A percentile compares a stretch with the other conserved stretches of the same genome.
phyloP scores from a whole-genome alignment of 257 asterid species.

The Primulina huaijiensis region DNA sequence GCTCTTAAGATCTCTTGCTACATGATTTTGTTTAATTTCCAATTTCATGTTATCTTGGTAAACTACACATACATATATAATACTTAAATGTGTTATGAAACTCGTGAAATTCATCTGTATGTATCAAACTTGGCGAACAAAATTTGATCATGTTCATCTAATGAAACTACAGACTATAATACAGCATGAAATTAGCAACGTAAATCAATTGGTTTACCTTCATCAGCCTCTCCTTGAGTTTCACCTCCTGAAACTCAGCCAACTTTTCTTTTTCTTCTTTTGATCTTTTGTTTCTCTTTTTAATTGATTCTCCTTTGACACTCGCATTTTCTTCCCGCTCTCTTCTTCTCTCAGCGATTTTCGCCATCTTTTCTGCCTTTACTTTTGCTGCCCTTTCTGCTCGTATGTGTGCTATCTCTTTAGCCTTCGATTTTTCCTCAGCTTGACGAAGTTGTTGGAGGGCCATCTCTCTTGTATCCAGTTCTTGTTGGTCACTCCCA shows the following conservation, averaged over 20 bases:
- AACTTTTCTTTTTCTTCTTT: slow-evolving; percentile 65
- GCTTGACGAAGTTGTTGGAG: slow-evolving; percentile 37
- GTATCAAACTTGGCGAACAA: not conserved
- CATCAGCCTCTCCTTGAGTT: slow-evolving; percentile 69
- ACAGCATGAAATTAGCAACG: not conserved
- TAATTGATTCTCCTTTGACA: slow-evolving; percentile 33
- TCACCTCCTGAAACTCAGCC: slow-evolving; percentile 51
- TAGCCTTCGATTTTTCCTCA: slow-evolving; percentile 53
- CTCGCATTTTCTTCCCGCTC: slow-evolving; percentile 49
- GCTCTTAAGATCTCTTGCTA: too few relatives aligned
- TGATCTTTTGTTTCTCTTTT: slow-evolving; percentile 43
- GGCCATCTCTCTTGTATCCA: slow-evolving; percentile 57
- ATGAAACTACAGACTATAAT: not conserved
- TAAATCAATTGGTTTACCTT: slow-evolving; percentile 44
- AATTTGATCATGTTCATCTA: not conserved
- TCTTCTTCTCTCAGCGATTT: slow-evolving; percentile 49
- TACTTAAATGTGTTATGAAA: not conserved
- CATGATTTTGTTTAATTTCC: too few relatives aligned
- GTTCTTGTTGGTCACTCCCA: slow-evolving; percentile 59
- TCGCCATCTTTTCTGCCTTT: slow-evolving; percentile 49
- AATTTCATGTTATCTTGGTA: too few relatives aligned
- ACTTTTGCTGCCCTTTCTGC: slow-evolving; percentile 51
- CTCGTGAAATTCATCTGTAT: not conserved
- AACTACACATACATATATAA: not conserved
- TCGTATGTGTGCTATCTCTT: slow-evolving; percentile 40